Evolutionary conservation across 2,329 filamentous ascomycete species (phyloP), one percentile per base, ranked within the genome.

Genomic region (Fusarium burgessii): DNA sequence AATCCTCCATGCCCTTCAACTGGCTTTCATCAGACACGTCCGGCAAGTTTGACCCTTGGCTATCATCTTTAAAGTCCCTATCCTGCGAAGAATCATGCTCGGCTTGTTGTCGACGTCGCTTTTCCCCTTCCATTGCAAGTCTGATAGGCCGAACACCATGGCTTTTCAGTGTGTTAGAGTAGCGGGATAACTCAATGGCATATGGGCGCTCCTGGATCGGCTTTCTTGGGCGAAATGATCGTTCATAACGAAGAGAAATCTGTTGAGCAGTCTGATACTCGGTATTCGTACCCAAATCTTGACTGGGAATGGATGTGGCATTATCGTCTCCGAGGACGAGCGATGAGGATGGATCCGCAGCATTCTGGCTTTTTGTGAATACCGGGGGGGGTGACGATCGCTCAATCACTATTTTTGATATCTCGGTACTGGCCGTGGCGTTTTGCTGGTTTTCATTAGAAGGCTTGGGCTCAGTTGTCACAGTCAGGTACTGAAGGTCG

Each of bases 191-290:
- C 68, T 90, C 88, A 7, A 89, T 79, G 9, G 86, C 78, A 68
- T 90, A 90, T 6, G 88, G 88, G 46, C 89, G 87, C 72, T 89
- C 82, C 74, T 90, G 88, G 10, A 90, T 90, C 2, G 87, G 87
- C 66, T 89, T 90, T 23, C 88, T 84, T 2, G 87, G 87, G 10
- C 88, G 83, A n/a, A 90, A 78, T 7, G 85, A 88, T 36, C 87
- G 83, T 66, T 84, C 82, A 47, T 82, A 78, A 15, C 78, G 80
- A 32, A 81, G 73, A 9, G 78, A 74, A 15, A 72, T 66, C 58
- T 77, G 77, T 35, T 64, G 67, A 20, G 72, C 74, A 41, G 72
- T 71, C 25, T 72, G 73, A 62, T 41, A 77, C 40, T 77, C 70
- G 25, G 27, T 54, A 49, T 66, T 61, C 15, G 62, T 56, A 11